phyloP scores from a whole-genome alignment of 2,329 filamentous ascomycete species.

The Ophiosphaerella narmari region DNA sequence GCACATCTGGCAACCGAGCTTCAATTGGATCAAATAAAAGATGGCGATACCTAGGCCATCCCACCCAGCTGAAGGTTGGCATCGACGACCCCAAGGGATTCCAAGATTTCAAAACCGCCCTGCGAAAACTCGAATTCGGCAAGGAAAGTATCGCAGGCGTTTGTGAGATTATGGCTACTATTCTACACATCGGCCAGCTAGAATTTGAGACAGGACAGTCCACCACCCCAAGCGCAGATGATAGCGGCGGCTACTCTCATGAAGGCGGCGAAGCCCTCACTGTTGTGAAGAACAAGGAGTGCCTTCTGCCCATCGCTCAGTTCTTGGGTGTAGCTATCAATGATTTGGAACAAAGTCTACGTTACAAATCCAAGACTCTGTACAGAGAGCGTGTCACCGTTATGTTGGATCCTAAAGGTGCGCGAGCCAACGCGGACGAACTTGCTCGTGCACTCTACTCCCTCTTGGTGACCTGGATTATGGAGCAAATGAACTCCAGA shows the following conservation, averaged over 20 bases:
- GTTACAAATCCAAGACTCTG: conserved; percentile 96
- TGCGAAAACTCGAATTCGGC: conserved; percentile 92
- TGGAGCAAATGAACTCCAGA: conserved; percentile 89
- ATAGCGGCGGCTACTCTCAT: conserved; percentile 94
- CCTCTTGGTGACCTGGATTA: conserved; percentile 88
- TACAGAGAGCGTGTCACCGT: conserved; percentile 97
- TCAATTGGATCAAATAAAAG: conserved; percentile 70
- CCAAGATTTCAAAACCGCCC: conserved; percentile 93
- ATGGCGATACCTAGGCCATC: conserved; percentile 96
- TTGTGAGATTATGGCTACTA: conserved; percentile 89
- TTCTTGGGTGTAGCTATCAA: conserved; percentile 84
- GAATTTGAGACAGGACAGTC: conserved; percentile 85
- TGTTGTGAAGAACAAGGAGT: conserved; percentile 90
- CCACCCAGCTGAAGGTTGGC: conserved; percentile 93
- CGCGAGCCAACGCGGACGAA: conserved; percentile 90
- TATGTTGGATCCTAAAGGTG: conserved; percentile 92
- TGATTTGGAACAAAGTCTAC: conserved; percentile 84
- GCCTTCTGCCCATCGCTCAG: conserved; percentile 82
- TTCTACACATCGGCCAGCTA: conserved; percentile 96
- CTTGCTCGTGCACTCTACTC: conserved; percentile 92
- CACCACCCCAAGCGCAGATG: conserved; percentile 79
- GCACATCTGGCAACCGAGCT: conserved; percentile 57
- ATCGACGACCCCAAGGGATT: conserved; percentile 97
- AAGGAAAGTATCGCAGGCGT: conserved; percentile 94
- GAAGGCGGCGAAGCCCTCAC: conserved; percentile 88